Base-by-base conservation (phyloP, 2,329 filamentous ascomycete species). In the Sclerotinia sclerotiorum region DNA sequence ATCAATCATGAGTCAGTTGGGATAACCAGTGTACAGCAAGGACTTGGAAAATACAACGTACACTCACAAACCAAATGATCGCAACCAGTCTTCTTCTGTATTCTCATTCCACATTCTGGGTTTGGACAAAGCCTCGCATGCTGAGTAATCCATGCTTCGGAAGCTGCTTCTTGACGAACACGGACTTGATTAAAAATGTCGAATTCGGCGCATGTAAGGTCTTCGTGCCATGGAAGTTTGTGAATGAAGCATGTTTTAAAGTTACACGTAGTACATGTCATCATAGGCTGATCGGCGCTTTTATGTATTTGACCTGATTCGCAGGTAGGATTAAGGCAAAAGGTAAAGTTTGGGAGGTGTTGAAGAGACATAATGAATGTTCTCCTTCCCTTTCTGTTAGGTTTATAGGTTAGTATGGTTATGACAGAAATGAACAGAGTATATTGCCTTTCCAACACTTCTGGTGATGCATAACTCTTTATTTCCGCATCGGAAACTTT, bases 191-290 rank as follows among this genome's bases (percentile, higher is more conserved):
- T 66, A 1, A 8, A 6, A 5, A 27, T 5, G 13, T 58, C 64
- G 4, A 66, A 66, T 49, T 60, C 52, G 13, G 29, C 21, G 17
- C 64, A 66, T 35, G 64, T 39, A 2, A 66, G 29, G 51, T 49
- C n/a, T 24, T 49, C 29, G 32, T 66, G 64, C 54, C 52, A 60
- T 60, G 64, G 64, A 6, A 66, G 44, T 27, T 66, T 60, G 44
- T 66, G 54, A 15, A 8, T 42, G 11, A 42, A 51, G 44, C 54
- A 66, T 48, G 64, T 66, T 21, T 58, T 58, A 17, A 66, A 66
- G 10, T 17, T 17, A 48, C 54, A 66, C 17, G 42, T 27, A 21
- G 27, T 27, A 19, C 52, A 66, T 51, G 10, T 60, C 52, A 66
- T 66, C 54, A 60, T 49, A 49, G 64, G 64, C 8, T 60, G 17